These are phyloP conservation scores for Fragaria vesca DNA, from an alignment of 306 rosid genomes.

Conservation along the genomic window DNA sequence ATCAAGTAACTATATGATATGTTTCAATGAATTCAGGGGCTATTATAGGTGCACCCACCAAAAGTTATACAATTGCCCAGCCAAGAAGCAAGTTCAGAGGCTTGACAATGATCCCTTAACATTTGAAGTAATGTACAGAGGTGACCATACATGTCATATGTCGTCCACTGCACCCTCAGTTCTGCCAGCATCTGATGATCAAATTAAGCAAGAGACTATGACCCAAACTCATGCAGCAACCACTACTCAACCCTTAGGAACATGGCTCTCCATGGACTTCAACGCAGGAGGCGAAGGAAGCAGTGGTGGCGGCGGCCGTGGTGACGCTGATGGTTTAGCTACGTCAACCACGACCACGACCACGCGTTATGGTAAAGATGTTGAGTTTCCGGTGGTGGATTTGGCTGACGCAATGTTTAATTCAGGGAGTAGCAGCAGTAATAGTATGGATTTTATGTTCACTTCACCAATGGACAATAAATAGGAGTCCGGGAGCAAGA, in stretches of 20 bases:
- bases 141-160: slow-evolving; percentile 61
- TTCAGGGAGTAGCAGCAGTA: slow-evolving; percentile 48
- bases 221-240: slow-evolving; percentile 9
- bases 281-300: slow-evolving; percentile 5
- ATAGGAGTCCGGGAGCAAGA: slow-evolving; percentile 38
- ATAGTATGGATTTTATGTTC: slow-evolving; percentile 65
- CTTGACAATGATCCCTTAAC: slow-evolving; percentile 41
- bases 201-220: slow-evolving; percentile 22
- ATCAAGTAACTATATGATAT: not conserved
- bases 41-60: slow-evolving; percentile 80
- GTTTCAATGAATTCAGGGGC: slow-evolving; percentile 30
- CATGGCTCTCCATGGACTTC: slow-evolving; percentile 38
- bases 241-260: not conserved
- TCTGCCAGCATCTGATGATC: slow-evolving; percentile 15
- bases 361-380: slow-evolving; percentile 32
- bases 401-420: slow-evolving; percentile 71
- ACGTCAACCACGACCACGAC: slow-evolving; percentile 17
- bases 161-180: slow-evolving; percentile 68
- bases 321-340: slow-evolving; percentile 6
- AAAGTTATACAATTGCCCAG: slow-evolving; percentile 56
- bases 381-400: slow-evolving; percentile 45
- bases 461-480: slow-evolving; percentile 24
- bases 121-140: slow-evolving; percentile 53
- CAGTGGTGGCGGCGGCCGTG: not conserved
- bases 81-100: slow-evolving; percentile 75